A percentile compares a stretch with the other conserved stretches of the same genome.
Evolutionary conservation across 2,329 filamentous ascomycete species (phyloP).

Genomic region (Colletotrichum abscissum): DNA sequence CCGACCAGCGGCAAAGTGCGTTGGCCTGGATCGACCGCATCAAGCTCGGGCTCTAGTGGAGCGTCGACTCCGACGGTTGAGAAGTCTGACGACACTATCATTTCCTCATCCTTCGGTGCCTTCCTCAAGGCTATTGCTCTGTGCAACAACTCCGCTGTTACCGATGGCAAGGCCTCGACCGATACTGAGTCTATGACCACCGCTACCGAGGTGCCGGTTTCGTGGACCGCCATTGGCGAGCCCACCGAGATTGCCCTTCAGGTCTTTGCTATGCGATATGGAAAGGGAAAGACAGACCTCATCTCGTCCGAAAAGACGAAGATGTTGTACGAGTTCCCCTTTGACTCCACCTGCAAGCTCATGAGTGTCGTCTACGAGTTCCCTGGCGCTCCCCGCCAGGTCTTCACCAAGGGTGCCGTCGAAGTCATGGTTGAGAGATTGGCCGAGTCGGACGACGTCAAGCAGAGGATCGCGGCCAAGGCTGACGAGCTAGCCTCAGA

Average conservation of each 20-base stretch:
- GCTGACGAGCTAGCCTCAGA: slow-evolving; percentile 69
- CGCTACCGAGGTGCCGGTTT: slow-evolving; percentile 48
- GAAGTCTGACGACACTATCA: slow-evolving; percentile 41
- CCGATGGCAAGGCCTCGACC: slow-evolving; percentile 53
- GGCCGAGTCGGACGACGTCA: slow-evolving; percentile 57
- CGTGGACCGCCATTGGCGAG: slow-evolving; percentile 72
- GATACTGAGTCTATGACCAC: slow-evolving; percentile 61
- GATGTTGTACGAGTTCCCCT: slow-evolving; percentile 74
- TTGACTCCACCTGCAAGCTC: slow-evolving; percentile 79
- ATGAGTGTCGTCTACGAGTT: slow-evolving; percentile 76
- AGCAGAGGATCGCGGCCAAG: slow-evolving; percentile 57
- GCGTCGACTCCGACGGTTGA: slow-evolving; percentile 39
- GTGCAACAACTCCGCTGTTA: slow-evolving; percentile 69
- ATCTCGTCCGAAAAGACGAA: slow-evolving; percentile 49
- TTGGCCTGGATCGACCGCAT: slow-evolving; percentile 51
- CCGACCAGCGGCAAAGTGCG: slow-evolving; percentile 66
- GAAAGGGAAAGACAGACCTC: slow-evolving; percentile 56
- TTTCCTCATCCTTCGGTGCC: slow-evolving; percentile 50
- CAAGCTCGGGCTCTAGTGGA: slow-evolving; percentile 45
- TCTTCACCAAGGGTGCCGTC: slow-evolving; percentile 69
- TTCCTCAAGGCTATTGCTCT: slow-evolving; percentile 68
- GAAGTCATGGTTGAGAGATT: slow-evolving; percentile 67
- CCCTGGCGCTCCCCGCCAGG: slow-evolving; percentile 46
- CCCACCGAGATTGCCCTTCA: slow-evolving; percentile 81
- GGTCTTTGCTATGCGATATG: slow-evolving; percentile 78